Conservation (phyloP, 2,329 filamentous ascomycete species). For the Fusarium armeniacum region DNA sequence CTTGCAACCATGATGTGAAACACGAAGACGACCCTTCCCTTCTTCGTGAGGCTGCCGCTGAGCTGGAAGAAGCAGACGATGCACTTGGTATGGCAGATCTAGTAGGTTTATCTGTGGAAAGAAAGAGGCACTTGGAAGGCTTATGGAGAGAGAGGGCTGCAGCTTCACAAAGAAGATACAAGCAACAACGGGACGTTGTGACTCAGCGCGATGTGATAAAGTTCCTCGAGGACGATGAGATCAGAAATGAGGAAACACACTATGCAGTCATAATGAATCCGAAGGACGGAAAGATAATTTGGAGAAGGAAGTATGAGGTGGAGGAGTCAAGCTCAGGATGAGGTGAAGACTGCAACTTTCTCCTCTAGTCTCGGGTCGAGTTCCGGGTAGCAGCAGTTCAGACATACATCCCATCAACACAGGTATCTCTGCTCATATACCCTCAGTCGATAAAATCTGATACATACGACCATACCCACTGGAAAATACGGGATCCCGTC, state of each 20-base stretch:
- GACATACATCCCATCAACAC: too few relatives aligned
- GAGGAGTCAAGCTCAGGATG: not conserved
- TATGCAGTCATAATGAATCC: conserved; percentile 62
- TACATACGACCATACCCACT: too few relatives aligned
- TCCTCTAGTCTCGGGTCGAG: too few relatives aligned
- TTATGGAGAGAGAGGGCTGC: conserved; percentile 36
- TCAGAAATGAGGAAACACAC: conserved; percentile 52
- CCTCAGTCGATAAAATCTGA: too few relatives aligned
- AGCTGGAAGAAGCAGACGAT: conserved; percentile 11
- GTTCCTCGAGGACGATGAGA: conserved; percentile 46
- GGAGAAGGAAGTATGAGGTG: conserved; percentile 22
- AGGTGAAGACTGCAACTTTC: not conserved
- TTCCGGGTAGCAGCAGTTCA: too few relatives aligned
- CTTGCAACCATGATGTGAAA: conserved; percentile 49
- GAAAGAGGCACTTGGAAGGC: conserved; percentile 43
- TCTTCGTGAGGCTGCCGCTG: conserved; percentile 21
- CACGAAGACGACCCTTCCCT: conserved; percentile 44
- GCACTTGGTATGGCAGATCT: conserved; percentile 46
- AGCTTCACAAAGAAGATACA: not conserved
- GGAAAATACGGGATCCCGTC: too few relatives aligned
- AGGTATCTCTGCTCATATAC: too few relatives aligned
- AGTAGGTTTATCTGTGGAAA: conserved; percentile 42
- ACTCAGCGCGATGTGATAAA: conserved; percentile 43
- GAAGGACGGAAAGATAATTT: conserved; percentile 57
- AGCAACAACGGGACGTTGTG: conserved; percentile 14